Evolutionary conservation across 1,284 basidiomycete species (phyloP).

Genomic region (Chondrostereum purpureum): DNA sequence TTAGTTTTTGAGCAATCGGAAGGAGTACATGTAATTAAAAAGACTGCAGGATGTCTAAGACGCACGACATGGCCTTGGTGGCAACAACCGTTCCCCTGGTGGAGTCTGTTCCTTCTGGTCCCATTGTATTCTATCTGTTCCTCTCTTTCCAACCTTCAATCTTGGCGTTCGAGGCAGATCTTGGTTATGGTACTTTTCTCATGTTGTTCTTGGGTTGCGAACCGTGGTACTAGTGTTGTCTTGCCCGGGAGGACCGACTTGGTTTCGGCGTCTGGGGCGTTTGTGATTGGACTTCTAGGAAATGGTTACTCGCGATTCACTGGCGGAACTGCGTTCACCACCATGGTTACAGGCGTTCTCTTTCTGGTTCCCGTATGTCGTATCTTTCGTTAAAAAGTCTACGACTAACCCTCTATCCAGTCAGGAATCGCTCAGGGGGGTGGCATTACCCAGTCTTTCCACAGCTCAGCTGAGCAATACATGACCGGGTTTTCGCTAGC

Average conservation of each 20-base stretch:
- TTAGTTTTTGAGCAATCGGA: slow-evolving; percentile 18
- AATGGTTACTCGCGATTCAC: slow-evolving; percentile 76
- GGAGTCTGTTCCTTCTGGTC: slow-evolving; percentile 71
- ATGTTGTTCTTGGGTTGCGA: slow-evolving; percentile 69
- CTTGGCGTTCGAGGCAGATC: slow-evolving; percentile 60
- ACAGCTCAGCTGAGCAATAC: slow-evolving; percentile 60
- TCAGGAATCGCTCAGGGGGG: slow-evolving; percentile 84
- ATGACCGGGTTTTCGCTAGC: slow-evolving; percentile 63
- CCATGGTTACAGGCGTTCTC: slow-evolving; percentile 83
- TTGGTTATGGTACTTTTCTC: slow-evolving; percentile 76
- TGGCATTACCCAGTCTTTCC: slow-evolving; percentile 67
- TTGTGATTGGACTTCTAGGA: slow-evolving; percentile 75
- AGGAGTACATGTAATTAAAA: slow-evolving; percentile 1
- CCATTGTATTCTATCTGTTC: slow-evolving; percentile 74
- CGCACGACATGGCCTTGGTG: slow-evolving; percentile 72
- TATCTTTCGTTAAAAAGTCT: not conserved
- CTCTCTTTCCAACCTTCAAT: slow-evolving; percentile 76
- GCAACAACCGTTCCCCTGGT: slow-evolving; percentile 69
- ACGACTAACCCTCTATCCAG: slow-evolving; percentile 27
- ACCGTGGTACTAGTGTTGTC: slow-evolving; percentile 45
- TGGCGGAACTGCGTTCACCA: slow-evolving; percentile 79
- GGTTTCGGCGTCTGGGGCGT: slow-evolving; percentile 73
- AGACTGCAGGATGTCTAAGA: slow-evolving; percentile 58
- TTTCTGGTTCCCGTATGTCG: slow-evolving; percentile 72
- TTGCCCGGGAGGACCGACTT: slow-evolving; percentile 48